Conservation (phyloP, 306 rosid species). For the Begonia peltatifolia region DNA sequence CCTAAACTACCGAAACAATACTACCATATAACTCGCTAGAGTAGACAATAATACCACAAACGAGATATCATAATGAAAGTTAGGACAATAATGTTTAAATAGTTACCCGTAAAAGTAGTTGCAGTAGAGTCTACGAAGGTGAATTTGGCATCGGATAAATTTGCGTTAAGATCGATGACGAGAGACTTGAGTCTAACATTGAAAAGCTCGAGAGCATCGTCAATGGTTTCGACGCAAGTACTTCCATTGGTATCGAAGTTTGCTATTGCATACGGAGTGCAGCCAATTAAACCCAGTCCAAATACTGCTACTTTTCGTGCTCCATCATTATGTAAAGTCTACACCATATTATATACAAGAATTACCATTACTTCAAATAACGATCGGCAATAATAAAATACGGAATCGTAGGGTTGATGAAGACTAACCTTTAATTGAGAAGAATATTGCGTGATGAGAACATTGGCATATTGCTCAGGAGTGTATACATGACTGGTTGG, state of each 20-base stretch:
- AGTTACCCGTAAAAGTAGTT: no score
- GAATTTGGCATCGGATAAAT: slow-evolving; percentile 10
- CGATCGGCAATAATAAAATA: no score
- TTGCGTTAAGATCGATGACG: slow-evolving; percentile 11
- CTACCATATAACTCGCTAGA: no score
- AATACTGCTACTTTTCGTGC: slow-evolving; percentile 13
- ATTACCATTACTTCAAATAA: no score
- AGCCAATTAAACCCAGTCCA: slow-evolving; percentile 10
- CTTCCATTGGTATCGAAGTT: slow-evolving; percentile 3
- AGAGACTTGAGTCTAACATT: slow-evolving; percentile 16
- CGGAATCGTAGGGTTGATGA: not conserved
- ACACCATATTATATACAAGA: no score
- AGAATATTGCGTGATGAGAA: slow-evolving; percentile 1
- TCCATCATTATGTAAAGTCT: slow-evolving; percentile 7
- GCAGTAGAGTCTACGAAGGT: slow-evolving; percentile 9
- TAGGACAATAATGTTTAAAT: no score
- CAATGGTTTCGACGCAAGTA: slow-evolving; percentile 14
- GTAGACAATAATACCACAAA: no score
- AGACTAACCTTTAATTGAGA: slow-evolving; percentile 11
- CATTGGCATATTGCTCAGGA: slow-evolving; percentile 6
- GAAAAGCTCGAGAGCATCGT: slow-evolving; percentile 16
- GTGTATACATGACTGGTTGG: slow-evolving; percentile 4
- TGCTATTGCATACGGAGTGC: slow-evolving; percentile 14
- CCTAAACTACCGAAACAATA: no score
- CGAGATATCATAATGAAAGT: no score